Percentiles rank a stretch among this genome's conserved stretches.
phyloP scores from a whole-genome alignment of 495 filamentous ascomycete species.

The Articulospora tetracladia region DNA sequence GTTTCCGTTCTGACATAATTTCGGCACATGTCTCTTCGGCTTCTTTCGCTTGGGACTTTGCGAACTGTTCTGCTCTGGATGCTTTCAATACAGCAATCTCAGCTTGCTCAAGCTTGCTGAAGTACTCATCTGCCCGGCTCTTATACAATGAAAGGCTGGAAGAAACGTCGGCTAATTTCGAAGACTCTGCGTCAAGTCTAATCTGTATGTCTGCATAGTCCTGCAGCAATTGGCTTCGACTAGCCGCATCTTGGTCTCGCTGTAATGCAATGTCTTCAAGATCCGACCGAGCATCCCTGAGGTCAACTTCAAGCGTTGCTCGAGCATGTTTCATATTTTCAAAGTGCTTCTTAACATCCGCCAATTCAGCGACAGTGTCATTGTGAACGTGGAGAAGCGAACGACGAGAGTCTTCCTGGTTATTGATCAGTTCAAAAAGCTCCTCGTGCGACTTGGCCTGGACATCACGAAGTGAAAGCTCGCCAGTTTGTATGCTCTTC shows the following conservation, averaged over 20 bases:
- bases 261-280: slow-evolving; percentile 72
- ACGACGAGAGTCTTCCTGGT: slow-evolving; percentile 84
- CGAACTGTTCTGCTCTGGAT: slow-evolving; percentile 86
- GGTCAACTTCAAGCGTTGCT: slow-evolving; percentile 77
- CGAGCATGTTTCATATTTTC: slow-evolving; percentile 81
- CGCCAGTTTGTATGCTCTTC: slow-evolving; percentile 80
- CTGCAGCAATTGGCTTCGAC: slow-evolving; percentile 81
- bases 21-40: slow-evolving; percentile 87
- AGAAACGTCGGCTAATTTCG: slow-evolving; percentile 76
- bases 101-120: slow-evolving; percentile 94
- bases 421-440: slow-evolving; percentile 88
- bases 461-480: slow-evolving; percentile 85
- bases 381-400: slow-evolving; percentile 82
- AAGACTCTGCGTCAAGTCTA: slow-evolving; percentile 82
- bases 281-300: slow-evolving; percentile 80
- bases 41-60: slow-evolving; percentile 81
- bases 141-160: slow-evolving; percentile 89
- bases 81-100: slow-evolving; percentile 95
- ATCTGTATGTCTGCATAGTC: slow-evolving; percentile 96
- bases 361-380: slow-evolving; percentile 75
- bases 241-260: slow-evolving; percentile 78
- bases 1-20: slow-evolving; percentile 88
- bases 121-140: slow-evolving; percentile 91
- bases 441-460: slow-evolving; percentile 94
- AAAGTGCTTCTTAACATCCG: slow-evolving; percentile 79